Percentiles rank a stretch among this genome's conserved stretches.
phyloP scores from a whole-genome alignment of 2,329 filamentous ascomycete species.

The Juglanconis sp. region DNA sequence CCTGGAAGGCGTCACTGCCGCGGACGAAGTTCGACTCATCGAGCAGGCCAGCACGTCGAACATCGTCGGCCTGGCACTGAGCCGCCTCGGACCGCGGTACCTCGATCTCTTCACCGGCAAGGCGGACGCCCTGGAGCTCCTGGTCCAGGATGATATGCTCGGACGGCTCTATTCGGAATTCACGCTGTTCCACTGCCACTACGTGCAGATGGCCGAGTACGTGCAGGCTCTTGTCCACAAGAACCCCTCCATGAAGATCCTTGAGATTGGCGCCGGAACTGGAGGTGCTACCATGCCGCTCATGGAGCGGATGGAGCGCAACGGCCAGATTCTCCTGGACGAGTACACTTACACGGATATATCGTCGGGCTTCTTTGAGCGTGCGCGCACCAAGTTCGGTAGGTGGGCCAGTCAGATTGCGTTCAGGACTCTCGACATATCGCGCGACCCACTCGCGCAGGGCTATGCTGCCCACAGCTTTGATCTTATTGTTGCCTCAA shows the following conservation, averaged over 20 bases:
- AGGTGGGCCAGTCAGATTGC: slow-evolving; percentile 24
- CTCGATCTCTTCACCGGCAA: background rate
- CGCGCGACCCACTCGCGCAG: slow-evolving; percentile 25
- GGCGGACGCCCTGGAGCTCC: slow-evolving; percentile 12
- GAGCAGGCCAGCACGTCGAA: no score
- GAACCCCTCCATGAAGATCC: background rate
- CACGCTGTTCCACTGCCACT: background rate
- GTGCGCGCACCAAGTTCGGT: slow-evolving; percentile 28
- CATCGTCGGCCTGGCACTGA: no score
- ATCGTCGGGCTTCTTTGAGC: slow-evolving; percentile 34
- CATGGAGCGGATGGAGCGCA: slow-evolving; percentile 14
- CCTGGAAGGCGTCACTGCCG: no score
- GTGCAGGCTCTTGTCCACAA: slow-evolving; percentile 1
- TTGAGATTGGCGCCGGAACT: slow-evolving; percentile 20
- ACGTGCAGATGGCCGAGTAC: slow-evolving; percentile 5
- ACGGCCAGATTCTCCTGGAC: slow-evolving; percentile 5
- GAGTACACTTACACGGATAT: slow-evolving; percentile 42
- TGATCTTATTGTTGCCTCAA: slow-evolving; percentile 30
- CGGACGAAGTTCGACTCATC: no score
- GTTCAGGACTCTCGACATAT: slow-evolving; percentile 25
- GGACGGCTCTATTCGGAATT: slow-evolving; percentile 8
- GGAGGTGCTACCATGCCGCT: slow-evolving; percentile 21
- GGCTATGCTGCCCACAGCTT: slow-evolving; percentile 27
- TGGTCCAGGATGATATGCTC: slow-evolving; percentile 3
- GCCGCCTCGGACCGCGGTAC: no score